Percentiles rank a stretch among this genome's conserved stretches.
These are phyloP conservation scores for Jackrogersella multiformis DNA, from an alignment of 495 filamentous ascomycete species.

Conservation along the genomic window DNA sequence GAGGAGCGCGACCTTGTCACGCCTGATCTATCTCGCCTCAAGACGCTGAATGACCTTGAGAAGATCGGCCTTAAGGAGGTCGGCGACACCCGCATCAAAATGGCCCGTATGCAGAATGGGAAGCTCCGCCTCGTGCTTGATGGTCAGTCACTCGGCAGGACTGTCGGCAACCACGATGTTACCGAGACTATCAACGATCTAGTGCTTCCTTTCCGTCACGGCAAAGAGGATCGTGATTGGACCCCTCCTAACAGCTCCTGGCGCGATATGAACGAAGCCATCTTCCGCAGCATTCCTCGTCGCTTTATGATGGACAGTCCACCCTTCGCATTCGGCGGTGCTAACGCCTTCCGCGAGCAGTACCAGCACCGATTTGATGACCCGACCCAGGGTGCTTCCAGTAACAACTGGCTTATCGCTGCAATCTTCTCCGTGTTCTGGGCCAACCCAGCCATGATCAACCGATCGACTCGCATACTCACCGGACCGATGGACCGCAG, in stretches of 20 bases:
- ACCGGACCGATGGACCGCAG: conserved; percentile 1
- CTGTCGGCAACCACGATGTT: conserved; percentile 44
- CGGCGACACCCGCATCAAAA: conserved; percentile 44
- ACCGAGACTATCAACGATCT: conserved; percentile 50
- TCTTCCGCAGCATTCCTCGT: conserved; percentile 36
- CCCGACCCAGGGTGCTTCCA: conserved; percentile 49
- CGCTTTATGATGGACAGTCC: conserved; percentile 26
- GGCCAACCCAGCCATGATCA: conserved; percentile 47
- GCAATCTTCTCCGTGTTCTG: conserved; percentile 52
- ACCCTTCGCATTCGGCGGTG: conserved; percentile 17
- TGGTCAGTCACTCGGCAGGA: conserved; percentile 36
- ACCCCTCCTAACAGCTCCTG: conserved; percentile 46
- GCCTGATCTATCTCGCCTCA: conserved; percentile 46
- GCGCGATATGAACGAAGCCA: conserved; percentile 42
- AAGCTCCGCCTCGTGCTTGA: conserved; percentile 49
- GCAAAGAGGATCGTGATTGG: conserved; percentile 34
- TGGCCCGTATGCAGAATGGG: conserved; percentile 49
- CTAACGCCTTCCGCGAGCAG: conserved; percentile 31
- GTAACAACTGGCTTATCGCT: conserved; percentile 49
- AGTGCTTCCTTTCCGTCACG: conserved; percentile 44
- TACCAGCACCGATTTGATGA: conserved; percentile 46
- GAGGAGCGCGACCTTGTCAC: conserved; percentile 50
- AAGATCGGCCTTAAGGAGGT: conserved; percentile 46
- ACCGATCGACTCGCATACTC: conserved; percentile 31
- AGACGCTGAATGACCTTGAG: conserved; percentile 46